phyloP scores from a whole-genome alignment of 495 filamentous ascomycete species.

The Tuber melanosporum region DNA sequence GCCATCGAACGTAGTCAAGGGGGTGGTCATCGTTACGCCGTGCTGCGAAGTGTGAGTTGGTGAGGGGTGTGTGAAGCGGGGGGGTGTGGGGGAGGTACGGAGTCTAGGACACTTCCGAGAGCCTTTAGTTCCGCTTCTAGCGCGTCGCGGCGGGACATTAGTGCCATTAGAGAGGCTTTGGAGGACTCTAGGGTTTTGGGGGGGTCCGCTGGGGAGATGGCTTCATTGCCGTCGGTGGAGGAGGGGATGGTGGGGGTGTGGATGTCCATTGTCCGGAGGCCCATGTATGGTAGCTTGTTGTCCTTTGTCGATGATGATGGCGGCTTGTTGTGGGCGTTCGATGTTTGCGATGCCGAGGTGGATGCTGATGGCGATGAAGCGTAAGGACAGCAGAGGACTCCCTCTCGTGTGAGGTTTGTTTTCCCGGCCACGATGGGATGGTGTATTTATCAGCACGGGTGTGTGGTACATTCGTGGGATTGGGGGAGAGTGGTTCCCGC shows the following conservation, averaged over 20 bases:
- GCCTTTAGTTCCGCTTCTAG: constrained; percentile 80
- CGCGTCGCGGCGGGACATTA: constrained; percentile 68
- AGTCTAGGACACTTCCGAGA: constrained; percentile 75
- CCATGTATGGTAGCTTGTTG: neutral
- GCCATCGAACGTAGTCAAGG: constrained; percentile 81
- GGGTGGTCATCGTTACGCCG: constrained; percentile 84
- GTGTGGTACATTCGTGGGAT: neutral
- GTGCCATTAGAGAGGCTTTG: constrained; percentile 41
- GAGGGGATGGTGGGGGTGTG: constrained; percentile 31
- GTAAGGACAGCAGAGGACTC: neutral
- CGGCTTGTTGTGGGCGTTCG: neutral
- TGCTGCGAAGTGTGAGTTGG: constrained; percentile 54
- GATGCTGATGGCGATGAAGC: neutral
- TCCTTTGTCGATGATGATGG: neutral
- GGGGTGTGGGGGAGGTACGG: constrained; percentile 53
- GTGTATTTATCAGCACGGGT: neutral
- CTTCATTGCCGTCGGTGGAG: constrained; percentile 4
- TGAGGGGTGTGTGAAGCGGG: neutral
- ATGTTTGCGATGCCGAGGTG: neutral
- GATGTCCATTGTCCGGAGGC: constrained; percentile 33
- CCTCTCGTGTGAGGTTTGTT: neutral
- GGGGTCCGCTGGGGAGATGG: constrained; percentile 28
- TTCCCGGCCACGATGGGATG: neutral
- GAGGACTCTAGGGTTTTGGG: constrained; percentile 3
- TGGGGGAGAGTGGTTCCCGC: neutral